These are phyloP conservation scores for Leccinum ochraceum DNA, from an alignment of 768 basidiomycete species.

Conservation along the genomic window DNA sequence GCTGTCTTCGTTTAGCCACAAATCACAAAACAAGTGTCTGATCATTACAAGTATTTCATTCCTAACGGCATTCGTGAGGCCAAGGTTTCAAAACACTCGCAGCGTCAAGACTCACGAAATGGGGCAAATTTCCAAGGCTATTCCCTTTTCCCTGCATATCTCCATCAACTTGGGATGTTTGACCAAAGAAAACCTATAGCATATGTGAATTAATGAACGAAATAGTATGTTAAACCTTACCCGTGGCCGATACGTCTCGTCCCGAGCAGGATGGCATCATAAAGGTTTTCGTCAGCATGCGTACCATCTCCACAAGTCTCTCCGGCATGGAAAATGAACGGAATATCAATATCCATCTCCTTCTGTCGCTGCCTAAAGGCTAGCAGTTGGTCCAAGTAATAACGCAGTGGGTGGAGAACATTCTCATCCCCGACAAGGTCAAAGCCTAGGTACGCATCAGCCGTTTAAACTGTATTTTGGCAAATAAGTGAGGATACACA, in stretches of 20 bases:
- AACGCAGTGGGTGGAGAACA: slow-evolving; percentile 52
- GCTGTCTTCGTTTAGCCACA: slow-evolving; percentile 37
- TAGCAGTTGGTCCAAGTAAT: slow-evolving; percentile 63
- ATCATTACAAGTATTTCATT: slow-evolving; percentile 69
- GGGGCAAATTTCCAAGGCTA: slow-evolving; percentile 76
- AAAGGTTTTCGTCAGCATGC: slow-evolving; percentile 67
- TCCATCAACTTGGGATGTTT: slow-evolving; percentile 77
- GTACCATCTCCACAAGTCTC: slow-evolving; percentile 81
- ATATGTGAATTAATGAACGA: neutral
- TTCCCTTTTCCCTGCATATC: slow-evolving; percentile 59
- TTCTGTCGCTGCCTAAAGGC: slow-evolving; percentile 58
- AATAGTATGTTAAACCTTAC: slow-evolving; percentile 34
- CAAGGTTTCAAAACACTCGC: neutral
- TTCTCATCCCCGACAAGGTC: slow-evolving; percentile 83
- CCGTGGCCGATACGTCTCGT: slow-evolving; percentile 85
- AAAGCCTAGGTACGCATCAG: slow-evolving; percentile 70
- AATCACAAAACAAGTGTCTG: neutral
- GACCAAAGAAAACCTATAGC: slow-evolving; percentile 62
- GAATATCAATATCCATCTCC: slow-evolving; percentile 57
- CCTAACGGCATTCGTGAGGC: slow-evolving; percentile 35
- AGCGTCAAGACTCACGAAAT: slow-evolving; percentile 60
- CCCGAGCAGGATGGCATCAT: slow-evolving; percentile 76
- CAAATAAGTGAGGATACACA: slow-evolving; percentile 23
- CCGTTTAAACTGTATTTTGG: neutral
- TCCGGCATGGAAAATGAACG: slow-evolving; percentile 80